These are phyloP conservation scores for Candida alai DNA, from an alignment of 805 yeast genomes.

Conservation along the genomic window DNA sequence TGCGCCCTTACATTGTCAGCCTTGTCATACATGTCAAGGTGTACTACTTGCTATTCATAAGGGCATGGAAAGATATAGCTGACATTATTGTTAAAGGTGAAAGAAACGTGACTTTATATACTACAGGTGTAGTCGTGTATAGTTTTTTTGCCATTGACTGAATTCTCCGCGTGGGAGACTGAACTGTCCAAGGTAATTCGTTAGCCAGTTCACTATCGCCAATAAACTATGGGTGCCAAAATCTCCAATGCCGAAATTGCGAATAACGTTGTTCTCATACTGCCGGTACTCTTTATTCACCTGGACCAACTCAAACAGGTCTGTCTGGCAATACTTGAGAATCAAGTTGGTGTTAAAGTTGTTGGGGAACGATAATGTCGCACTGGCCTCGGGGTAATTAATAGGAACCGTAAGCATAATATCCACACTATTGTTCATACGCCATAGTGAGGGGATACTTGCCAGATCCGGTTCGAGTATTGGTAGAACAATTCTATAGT, in stretches of 20 bases:
- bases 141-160: constrained; percentile 7
- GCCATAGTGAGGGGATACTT: constrained; percentile 29
- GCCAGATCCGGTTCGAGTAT: constrained; percentile 11
- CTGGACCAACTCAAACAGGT: constrained; percentile 15
- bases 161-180: constrained; percentile 12
- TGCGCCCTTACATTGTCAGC: too few species aligned
- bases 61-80: too few species aligned
- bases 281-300: constrained; percentile 18
- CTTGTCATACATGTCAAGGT: too few species aligned
- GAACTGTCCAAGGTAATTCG: constrained; percentile 24
- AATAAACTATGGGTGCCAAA: constrained; percentile 20
- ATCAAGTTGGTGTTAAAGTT: constrained; percentile 29
- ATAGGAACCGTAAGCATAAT: constrained; percentile 30
- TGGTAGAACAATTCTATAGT: constrained; percentile 32
- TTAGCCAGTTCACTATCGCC: constrained; percentile 27
- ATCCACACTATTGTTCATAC: constrained; percentile 21
- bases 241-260: constrained; percentile 17
- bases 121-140: too few species aligned
- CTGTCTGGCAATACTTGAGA: constrained; percentile 17
- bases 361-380: constrained; percentile 22
- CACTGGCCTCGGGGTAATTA: constrained; percentile 26
- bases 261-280: constrained; percentile 24
- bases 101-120: too few species aligned
- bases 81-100: too few species aligned
- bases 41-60: too few species aligned